Conservation (phyloP, 2,329 filamentous ascomycete species). For the Pyricularia pennisetigena region DNA sequence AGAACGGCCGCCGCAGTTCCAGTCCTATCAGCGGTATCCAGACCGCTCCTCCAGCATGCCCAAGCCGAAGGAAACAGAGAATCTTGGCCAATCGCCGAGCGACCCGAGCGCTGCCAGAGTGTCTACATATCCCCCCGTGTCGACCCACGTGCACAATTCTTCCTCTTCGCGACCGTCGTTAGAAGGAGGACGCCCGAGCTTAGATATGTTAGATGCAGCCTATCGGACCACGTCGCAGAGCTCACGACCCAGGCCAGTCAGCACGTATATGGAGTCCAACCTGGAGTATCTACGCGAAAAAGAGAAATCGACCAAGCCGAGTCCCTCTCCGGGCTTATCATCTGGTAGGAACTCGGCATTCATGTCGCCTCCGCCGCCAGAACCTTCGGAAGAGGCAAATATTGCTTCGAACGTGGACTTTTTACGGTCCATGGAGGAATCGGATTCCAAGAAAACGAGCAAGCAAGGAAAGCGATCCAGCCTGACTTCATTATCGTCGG, state of each 20-base stretch:
- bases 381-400: slow-evolving; percentile 47
- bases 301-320: slow-evolving; percentile 44
- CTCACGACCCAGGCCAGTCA: slow-evolving; percentile 59
- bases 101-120: slow-evolving; percentile 12
- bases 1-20: slow-evolving; percentile 27
- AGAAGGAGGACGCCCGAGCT: slow-evolving; percentile 56
- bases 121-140: slow-evolving; percentile 15
- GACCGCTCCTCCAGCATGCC: slow-evolving; percentile 29
- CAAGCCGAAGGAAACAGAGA: slow-evolving; percentile 19
- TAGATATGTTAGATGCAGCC: slow-evolving; percentile 50
- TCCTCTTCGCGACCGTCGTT: slow-evolving; percentile 57
- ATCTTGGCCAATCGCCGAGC: slow-evolving; percentile 13
- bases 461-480: slow-evolving; percentile 65
- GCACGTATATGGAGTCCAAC: slow-evolving; percentile 74
- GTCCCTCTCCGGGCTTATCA: slow-evolving; percentile 22
- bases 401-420: slow-evolving; percentile 78
- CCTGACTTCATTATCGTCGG: slow-evolving; percentile 54
- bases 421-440: slow-evolving; percentile 60
- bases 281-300: slow-evolving; percentile 74
- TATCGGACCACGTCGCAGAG: slow-evolving; percentile 35
- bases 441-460: slow-evolving; percentile 38
- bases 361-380: slow-evolving; percentile 30
- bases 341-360: slow-evolving; percentile 26
- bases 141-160: slow-evolving; percentile 26
- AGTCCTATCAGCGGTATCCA: slow-evolving; percentile 29